Evolutionary conservation across 2,329 filamentous ascomycete genomes (phyloP).

Genomic region (Colletotrichum eleusines): DNA sequence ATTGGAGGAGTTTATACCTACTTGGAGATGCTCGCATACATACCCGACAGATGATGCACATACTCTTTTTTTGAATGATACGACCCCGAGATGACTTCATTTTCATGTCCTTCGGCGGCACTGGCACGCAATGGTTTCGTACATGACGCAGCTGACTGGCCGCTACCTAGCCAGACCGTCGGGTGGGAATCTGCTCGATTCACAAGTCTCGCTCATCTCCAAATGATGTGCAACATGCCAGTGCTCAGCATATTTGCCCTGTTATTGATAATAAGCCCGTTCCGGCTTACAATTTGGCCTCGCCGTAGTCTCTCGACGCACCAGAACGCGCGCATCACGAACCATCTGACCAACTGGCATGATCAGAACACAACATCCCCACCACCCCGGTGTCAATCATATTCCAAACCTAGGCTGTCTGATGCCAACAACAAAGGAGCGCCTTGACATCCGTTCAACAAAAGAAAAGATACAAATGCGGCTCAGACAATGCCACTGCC

Average conservation of each 20-base stretch:
- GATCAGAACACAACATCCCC: neutral
- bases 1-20: conserved; percentile 38
- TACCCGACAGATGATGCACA: conserved; percentile 39
- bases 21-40: conserved; percentile 32
- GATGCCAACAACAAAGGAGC: neutral
- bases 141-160: neutral
- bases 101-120: conserved; percentile 2
- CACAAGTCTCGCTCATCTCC: neutral
- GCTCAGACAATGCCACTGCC: neutral
- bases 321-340: neutral
- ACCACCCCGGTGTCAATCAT: neutral
- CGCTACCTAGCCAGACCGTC: neutral
- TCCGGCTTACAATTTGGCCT: too few relatives aligned
- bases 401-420: neutral
- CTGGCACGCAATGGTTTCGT: conserved; percentile 21
- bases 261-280: neutral
- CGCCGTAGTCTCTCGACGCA: neutral
- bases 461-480: neutral
- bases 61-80: conserved; percentile 40
- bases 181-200: neutral
- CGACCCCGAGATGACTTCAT: conserved; percentile 37
- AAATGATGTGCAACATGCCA: neutral
- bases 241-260: neutral
- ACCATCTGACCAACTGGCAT: neutral
- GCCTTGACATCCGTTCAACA: neutral